phyloP scores from a whole-genome alignment of 2,329 filamentous ascomycete genomes.

The Fusarium sublunatum region DNA sequence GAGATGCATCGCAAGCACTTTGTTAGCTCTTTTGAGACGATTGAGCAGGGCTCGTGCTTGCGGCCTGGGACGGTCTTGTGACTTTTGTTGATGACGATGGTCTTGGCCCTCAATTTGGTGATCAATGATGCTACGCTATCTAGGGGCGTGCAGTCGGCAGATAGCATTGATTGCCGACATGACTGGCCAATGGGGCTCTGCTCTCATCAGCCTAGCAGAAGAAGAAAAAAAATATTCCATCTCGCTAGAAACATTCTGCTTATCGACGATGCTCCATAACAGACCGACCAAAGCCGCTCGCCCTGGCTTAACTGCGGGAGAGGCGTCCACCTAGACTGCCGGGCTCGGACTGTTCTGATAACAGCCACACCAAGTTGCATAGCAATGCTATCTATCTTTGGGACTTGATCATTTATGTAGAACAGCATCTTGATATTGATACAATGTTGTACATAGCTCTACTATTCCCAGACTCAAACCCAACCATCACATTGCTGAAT shows the following conservation, averaged over 20 bases:
- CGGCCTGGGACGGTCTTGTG: slow-evolving; percentile 21
- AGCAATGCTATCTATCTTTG: slow-evolving; percentile 11
- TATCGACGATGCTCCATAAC: slow-evolving; percentile 36
- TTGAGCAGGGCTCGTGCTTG: slow-evolving; percentile 17
- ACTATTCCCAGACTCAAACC: background rate
- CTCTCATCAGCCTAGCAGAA: slow-evolving; percentile 12
- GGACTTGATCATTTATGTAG: background rate
- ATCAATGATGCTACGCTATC: background rate
- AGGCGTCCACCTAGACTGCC: slow-evolving; percentile 37
- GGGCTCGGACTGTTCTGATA: slow-evolving; percentile 29
- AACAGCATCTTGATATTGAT: slow-evolving; percentile 5
- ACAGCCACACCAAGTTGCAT: slow-evolving; percentile 8
- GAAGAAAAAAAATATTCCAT: slow-evolving; percentile 19
- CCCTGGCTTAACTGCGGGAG: slow-evolving; percentile 27
- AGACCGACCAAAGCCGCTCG: slow-evolving; percentile 39
- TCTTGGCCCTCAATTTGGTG: slow-evolving; percentile 8
- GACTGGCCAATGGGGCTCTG: slow-evolving; percentile 35
- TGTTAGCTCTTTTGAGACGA: slow-evolving; percentile 20
- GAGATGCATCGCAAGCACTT: slow-evolving; percentile 29
- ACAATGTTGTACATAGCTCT: slow-evolving; percentile 12
- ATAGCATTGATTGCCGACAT: slow-evolving; percentile 36
- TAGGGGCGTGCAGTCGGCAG: slow-evolving; percentile 7
- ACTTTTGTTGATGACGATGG: slow-evolving; percentile 18
- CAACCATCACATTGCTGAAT: slow-evolving; percentile 23
- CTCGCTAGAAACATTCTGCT: slow-evolving; percentile 33